These are phyloP conservation scores for Quercus aquifolioides DNA, from an alignment of 306 rosid species.

Conservation along the genomic window DNA sequence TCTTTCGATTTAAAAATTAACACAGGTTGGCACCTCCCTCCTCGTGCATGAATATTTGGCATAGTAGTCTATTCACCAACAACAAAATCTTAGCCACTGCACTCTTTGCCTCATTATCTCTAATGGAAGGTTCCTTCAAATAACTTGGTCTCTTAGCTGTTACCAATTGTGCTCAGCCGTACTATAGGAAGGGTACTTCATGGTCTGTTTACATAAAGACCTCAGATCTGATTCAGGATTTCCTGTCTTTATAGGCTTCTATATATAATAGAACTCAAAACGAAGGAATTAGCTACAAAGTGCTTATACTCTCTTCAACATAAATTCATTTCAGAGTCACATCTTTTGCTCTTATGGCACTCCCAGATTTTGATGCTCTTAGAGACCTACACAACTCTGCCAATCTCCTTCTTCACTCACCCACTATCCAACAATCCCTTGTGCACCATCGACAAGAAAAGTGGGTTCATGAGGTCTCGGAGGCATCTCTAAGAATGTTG, in stretches of 20 bases:
- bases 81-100: neutral
- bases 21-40: slow-evolving; percentile 6
- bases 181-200: slow-evolving; percentile 32
- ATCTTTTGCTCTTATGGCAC: slow-evolving; percentile 15
- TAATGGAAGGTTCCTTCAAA: slow-evolving; percentile 34
- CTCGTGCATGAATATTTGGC: slow-evolving; percentile 15
- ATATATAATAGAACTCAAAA: slow-evolving; percentile 3
- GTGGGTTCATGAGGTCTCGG: slow-evolving; percentile 48
- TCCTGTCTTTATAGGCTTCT: neutral
- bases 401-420: slow-evolving; percentile 50
- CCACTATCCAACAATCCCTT: slow-evolving; percentile 40
- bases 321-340: neutral
- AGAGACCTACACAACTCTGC: slow-evolving; percentile 52
- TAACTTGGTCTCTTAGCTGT: slow-evolving; percentile 47
- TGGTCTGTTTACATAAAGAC: slow-evolving; percentile 25
- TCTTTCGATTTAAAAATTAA: neutral
- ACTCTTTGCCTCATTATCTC: neutral
- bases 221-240: slow-evolving; percentile 32
- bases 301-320: neutral
- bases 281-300: slow-evolving; percentile 4
- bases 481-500: slow-evolving; percentile 53
- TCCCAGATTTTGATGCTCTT: slow-evolving; percentile 52
- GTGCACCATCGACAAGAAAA: slow-evolving; percentile 36
- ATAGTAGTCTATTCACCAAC: slow-evolving; percentile 1
- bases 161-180: slow-evolving; percentile 28